These are phyloP conservation scores for Colletotrichum liriopes DNA, from an alignment of 2,329 filamentous ascomycete species.

Conservation along the genomic window DNA sequence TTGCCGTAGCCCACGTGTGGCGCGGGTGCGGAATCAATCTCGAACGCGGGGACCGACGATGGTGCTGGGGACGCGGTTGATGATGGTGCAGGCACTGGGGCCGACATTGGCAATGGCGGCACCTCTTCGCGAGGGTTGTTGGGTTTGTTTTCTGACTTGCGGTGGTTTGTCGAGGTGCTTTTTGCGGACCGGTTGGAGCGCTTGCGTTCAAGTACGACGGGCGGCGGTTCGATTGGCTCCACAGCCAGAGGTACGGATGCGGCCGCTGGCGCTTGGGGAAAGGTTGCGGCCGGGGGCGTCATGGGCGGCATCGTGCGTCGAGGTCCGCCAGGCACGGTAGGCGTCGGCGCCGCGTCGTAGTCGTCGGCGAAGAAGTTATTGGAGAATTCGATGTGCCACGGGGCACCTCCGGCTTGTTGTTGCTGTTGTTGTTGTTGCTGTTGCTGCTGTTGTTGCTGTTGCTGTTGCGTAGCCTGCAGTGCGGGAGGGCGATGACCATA, in stretches of 20 bases:
- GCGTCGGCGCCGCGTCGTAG: conserved; percentile 88
- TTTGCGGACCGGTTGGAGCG: conserved; percentile 33
- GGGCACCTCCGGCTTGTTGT: conserved; percentile 44
- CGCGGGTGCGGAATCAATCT: conserved; percentile 70
- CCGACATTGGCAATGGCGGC: conserved; percentile 4
- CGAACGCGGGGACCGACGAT: conserved; percentile 52
- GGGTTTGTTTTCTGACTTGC: conserved; percentile 26
- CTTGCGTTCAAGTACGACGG: conserved; percentile 32
- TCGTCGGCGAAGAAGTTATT: conserved; percentile 67
- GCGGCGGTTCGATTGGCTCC: conserved; percentile 28
- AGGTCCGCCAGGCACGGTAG: conserved; percentile 86
- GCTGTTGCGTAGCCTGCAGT: conserved; percentile 42
- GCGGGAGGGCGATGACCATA: conserved; percentile 65
- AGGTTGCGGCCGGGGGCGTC: conserved; percentile 42
- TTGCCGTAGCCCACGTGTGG: conserved; percentile 74
- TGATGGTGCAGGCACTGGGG: conserved; percentile 49
- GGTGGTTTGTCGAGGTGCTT: conserved; percentile 30
- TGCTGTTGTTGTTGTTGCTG: background rate
- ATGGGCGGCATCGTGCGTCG: conserved; percentile 59
- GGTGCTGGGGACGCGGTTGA: conserved; percentile 51
- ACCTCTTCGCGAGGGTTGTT: conserved; percentile 19
- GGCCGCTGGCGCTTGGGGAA: conserved; percentile 21
- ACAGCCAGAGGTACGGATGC: conserved; percentile 21
- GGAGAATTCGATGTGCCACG: conserved; percentile 66
- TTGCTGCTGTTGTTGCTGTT: background rate